Conservation (phyloP, 164 flowering plant species). For the Liriodendron chinense region DNA sequence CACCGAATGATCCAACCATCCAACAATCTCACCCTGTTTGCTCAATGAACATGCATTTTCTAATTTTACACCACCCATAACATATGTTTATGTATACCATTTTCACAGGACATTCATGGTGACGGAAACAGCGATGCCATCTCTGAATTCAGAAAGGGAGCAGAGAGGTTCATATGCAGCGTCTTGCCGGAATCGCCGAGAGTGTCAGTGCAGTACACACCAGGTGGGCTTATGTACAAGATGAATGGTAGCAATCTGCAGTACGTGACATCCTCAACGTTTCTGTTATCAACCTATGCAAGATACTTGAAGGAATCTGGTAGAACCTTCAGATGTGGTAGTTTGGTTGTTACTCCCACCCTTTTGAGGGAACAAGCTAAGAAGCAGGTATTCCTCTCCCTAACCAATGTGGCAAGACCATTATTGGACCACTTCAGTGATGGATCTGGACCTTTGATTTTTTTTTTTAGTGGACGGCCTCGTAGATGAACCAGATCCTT, state of each 20-base stretch:
- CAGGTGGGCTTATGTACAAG: constrained; percentile 37
- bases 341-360: constrained; percentile 14
- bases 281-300: constrained; percentile 31
- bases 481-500: no score
- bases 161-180: constrained; percentile 21
- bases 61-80: neutral
- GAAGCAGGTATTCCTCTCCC: constrained; percentile 12
- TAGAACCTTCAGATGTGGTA: constrained; percentile 28
- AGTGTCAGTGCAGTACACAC: constrained; percentile 20
- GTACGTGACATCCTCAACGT: constrained; percentile 33
- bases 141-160: neutral
- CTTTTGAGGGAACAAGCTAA: constrained; percentile 17
- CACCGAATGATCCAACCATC: neutral
- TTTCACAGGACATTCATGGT: neutral
- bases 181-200: constrained; percentile 28
- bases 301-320: constrained; percentile 25
- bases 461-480: no score
- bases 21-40: neutral
- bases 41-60: neutral
- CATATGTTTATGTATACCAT: neutral
- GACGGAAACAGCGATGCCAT: neutral
- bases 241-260: constrained; percentile 35
- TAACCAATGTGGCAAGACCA: no score
- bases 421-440: no score
- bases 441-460: no score